Base-by-base conservation (phyloP, 257 asterid genomes). In the Salvia hispanica region DNA sequence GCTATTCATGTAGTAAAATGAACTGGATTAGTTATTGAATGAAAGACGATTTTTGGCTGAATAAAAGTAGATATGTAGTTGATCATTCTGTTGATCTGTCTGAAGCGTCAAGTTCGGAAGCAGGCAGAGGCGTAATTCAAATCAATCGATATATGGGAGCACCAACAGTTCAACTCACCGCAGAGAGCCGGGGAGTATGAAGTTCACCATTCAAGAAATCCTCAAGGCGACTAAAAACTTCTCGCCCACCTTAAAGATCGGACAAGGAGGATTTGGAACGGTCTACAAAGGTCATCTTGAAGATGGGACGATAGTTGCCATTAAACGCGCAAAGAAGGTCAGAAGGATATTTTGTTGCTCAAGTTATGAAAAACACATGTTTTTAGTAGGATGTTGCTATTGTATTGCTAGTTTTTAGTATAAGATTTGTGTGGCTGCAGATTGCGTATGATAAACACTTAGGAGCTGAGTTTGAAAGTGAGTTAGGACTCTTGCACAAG, bases 201-300 rank as follows among this genome's bases (percentile, higher is more conserved):
- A 83, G 60, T 88, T 84, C 83, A 81, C 91, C 76, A 69, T 91
- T 61, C 86, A 77, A 36, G 95, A 87, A 68, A 94, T 94, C 76
- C 74, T 53, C 21, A 88, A 81, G 74, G 97, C 96, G 62, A 91
- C 99, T 16, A 83, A 55, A 64, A 85, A 83, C 69, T 94, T 94
- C 75, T 91, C 96, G 25, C 96, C 95, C n/a, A 75, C 80, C 78
- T 77, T 82, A 51, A 94, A 85, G 76, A 74, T 94, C 54, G 99
- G 97, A 66, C 99, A 94, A 80, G 99, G 99, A 47, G 99, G 99
- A 51, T 94, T 91, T 64, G 99, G 97, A 77, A 91, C 95, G 4
- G 99, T 94, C 44, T 94, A 94, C 72, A 91, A 84, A 74, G 99
- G 91, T 46, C 76, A 36, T 55, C 86, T 94, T 33, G 70, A 65